Conservation (phyloP, 2,329 filamentous ascomycete species). For the Colletotrichum melonis region DNA sequence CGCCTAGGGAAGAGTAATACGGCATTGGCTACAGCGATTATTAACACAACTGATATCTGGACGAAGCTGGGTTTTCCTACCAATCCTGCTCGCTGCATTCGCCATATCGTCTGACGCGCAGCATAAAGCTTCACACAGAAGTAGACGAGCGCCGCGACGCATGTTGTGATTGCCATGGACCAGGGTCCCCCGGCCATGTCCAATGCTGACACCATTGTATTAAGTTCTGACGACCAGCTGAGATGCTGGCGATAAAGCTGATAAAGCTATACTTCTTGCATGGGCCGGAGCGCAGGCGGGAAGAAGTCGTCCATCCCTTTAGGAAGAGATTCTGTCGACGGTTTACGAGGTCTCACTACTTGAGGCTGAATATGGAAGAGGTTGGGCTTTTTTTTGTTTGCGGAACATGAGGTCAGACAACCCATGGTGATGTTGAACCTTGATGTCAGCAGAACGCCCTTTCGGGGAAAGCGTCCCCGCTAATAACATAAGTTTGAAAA, state of each 20-base stretch:
- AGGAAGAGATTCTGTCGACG: neutral
- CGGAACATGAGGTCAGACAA: neutral
- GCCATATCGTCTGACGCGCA: neutral
- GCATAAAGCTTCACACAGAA: slow-evolving; percentile 2
- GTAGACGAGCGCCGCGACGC: neutral
- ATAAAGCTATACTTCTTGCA: no score
- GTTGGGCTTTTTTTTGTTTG: neutral
- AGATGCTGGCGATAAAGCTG: no score
- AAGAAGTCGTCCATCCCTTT: neutral
- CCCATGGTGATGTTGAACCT: neutral
- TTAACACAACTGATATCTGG: neutral
- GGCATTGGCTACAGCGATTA: slow-evolving; percentile 6
- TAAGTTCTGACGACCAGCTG: neutral
- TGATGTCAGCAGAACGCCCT: neutral
- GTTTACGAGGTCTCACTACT: no score
- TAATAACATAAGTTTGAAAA: neutral
- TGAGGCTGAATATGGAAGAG: neutral
- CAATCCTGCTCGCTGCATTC: slow-evolving; percentile 3
- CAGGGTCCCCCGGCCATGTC: neutral
- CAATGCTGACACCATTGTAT: neutral
- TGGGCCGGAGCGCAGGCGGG: no score
- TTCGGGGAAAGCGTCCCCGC: neutral
- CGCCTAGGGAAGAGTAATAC: slow-evolving; percentile 38
- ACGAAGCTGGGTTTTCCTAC: neutral
- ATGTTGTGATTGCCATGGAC: neutral